These are phyloP conservation scores for Claviceps fusiformis DNA, from an alignment of 2,329 filamentous ascomycete species.

Conservation along the genomic window DNA sequence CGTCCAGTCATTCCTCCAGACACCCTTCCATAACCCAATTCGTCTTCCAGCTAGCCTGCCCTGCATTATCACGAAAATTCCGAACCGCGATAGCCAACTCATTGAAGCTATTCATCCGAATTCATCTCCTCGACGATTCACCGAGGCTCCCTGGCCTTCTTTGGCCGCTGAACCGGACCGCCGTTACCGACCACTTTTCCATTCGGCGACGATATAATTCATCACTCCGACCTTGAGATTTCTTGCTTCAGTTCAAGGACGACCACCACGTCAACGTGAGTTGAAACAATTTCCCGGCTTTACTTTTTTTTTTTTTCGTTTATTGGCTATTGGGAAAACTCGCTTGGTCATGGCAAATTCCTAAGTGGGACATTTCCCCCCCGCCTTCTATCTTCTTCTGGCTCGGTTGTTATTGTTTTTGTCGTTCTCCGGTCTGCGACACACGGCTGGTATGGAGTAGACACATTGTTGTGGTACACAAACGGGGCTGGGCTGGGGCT, in stretches of 20 bases:
- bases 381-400: not conserved
- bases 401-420: slow-evolving; percentile 3
- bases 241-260: not conserved
- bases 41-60: not conserved
- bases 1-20: slow-evolving; percentile 24
- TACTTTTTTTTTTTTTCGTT: too few relatives aligned
- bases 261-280: not conserved
- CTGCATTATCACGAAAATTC: not conserved
- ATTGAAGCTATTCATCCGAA: not conserved
- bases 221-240: not conserved
- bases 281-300: not conserved
- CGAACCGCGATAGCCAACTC: not conserved
- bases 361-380: not conserved
- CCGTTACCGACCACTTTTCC: not conserved
- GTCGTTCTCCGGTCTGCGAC: slow-evolving; percentile 3
- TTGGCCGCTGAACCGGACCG: not conserved
- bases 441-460: slow-evolving; percentile 4
- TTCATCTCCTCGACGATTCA: not conserved
- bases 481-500: not conserved
- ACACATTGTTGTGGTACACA: not conserved
- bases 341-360: not conserved
- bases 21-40: slow-evolving; percentile 4
- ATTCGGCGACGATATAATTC: not conserved
- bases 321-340: not conserved
- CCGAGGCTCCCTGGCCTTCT: not conserved